These are phyloP conservation scores for Aspergillus nanangensis DNA, from an alignment of 495 filamentous ascomycete species.

Conservation along the genomic window DNA sequence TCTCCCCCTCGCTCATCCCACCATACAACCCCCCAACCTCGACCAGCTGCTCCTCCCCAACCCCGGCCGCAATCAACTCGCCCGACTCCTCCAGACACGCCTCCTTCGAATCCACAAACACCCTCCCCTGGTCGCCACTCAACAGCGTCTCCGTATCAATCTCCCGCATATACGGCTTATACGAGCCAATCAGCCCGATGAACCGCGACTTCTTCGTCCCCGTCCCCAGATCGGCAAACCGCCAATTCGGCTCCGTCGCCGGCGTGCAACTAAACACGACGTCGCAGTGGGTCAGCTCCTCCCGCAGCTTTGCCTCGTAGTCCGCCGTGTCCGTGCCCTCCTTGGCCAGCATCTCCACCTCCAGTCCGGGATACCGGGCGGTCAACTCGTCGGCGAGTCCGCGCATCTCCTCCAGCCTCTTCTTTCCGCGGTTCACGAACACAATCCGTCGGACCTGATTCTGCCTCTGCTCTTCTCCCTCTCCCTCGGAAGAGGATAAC, in stretches of 20 bases:
- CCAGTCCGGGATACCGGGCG: constrained; percentile 23
- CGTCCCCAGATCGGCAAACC: constrained; percentile 43
- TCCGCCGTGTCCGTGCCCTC: constrained; percentile 22
- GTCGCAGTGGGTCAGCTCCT: constrained; percentile 43
- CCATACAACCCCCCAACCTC: constrained; percentile 83
- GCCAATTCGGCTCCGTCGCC: constrained; percentile 56
- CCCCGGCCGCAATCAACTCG: constrained; percentile 73
- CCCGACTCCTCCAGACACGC: constrained; percentile 83
- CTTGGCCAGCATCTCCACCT: constrained; percentile 21
- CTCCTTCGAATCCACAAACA: constrained; percentile 78
- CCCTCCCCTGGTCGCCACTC: constrained; percentile 63
- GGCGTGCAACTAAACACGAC: constrained; percentile 81
- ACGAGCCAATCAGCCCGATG: constrained; percentile 79
- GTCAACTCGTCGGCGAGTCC: constrained; percentile 13
- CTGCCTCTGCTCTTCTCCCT: too few species aligned
- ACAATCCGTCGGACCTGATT: constrained; percentile 63
- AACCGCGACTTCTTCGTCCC: constrained; percentile 56
- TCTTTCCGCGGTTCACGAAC: constrained; percentile 69
- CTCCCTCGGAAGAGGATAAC: constrained; percentile 26
- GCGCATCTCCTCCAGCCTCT: constrained; percentile 23
- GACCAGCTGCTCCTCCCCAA: constrained; percentile 64
- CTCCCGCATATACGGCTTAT: constrained; percentile 82
- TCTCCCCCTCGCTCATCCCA: constrained; percentile 23
- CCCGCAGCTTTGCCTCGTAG: constrained; percentile 25
- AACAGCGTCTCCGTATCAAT: constrained; percentile 72